Base-by-base conservation (phyloP, 148 eudicot species). In the Simmondsia chinensis region DNA sequence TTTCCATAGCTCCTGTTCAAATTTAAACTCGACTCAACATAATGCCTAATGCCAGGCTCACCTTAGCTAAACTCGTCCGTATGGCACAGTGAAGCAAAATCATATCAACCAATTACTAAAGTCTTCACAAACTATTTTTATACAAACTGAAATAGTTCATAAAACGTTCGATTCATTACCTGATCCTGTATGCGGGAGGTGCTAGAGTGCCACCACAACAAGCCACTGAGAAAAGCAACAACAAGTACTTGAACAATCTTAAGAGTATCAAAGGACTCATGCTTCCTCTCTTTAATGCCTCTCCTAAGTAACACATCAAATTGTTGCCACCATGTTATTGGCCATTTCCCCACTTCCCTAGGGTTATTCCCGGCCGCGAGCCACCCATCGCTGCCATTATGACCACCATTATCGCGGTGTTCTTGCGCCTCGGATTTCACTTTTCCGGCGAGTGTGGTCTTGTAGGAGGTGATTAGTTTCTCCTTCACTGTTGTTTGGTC, bases 201-300 rank as follows among this genome's bases (percentile, higher is more conserved):
- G 56, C 80, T 70, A 19, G 94, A 87, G 40, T 77, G 88, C 94
- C 94, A 87, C 96, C 96, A 87, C 14, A 87, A n/a, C n/a, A 83
- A 83, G 3, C 96, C 96, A 0, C 86, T 65, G 43, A 87, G 70
- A 20, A 83, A 24, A 0, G 89, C 57, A 52, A 77, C 81, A 9
- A 86, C 67, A 43, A 87, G 39, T 43, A 87, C 94, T 61, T 87
- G 96, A 48, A 80, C 77, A 30, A 83, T 66, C 50, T 79, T 55
- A 19, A 87, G 50, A 13, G 76, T 73, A 4, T 85, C 76, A 46
- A 69, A 87, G 8, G 94, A 79, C 43, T 83, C 96, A 23, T 83
- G 89, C 28, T 46, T 72, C 48, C 96, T 57, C 46, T 87, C 96
- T 54, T 78, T 75, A 7, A 87, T 62, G 0, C 96, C 86, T 27